Evolutionary conservation across 192 early-diverging fungal genomes (phyloP).

Genomic region (Linnemannia zychae): DNA sequence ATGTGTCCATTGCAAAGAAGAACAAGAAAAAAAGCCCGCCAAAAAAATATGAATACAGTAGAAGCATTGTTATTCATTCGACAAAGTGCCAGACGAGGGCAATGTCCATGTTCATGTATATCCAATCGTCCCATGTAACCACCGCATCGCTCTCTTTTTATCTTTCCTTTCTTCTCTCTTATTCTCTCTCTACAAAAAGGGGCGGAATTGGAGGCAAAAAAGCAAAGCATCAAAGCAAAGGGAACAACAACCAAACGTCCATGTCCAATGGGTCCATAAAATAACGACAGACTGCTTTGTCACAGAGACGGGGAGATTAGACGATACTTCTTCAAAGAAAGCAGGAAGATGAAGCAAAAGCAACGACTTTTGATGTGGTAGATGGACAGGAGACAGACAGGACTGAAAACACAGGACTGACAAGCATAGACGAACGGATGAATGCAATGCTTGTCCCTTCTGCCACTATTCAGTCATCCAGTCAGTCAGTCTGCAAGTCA

Average conservation of each 20-base stretch:
- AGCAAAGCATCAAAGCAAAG: neutral
- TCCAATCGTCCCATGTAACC: neutral
- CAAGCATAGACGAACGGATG: neutral
- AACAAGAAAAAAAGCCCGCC: constrained; percentile 1
- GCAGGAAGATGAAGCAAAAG: neutral
- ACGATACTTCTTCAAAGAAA: neutral
- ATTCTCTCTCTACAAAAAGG: neutral
- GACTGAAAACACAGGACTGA: constrained; percentile 6
- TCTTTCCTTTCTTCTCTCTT: neutral
- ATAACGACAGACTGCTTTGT: neutral
- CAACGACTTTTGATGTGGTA: neutral
- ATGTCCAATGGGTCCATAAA: neutral
- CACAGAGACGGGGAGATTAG: neutral
- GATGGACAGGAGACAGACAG: constrained; percentile 12
- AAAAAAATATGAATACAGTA: neutral
- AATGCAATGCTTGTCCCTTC: neutral
- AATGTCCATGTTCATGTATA: neutral
- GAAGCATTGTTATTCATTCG: neutral
- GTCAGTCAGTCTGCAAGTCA: neutral
- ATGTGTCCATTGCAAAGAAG: neutral
- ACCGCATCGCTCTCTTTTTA: neutral
- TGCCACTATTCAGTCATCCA: neutral
- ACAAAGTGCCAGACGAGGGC: neutral
- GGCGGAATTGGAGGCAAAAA: neutral
- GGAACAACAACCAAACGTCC: constrained; percentile 5